Evolutionary conservation across 805 yeast genomes (phyloP).

Genomic region (Ogataea sp.): DNA sequence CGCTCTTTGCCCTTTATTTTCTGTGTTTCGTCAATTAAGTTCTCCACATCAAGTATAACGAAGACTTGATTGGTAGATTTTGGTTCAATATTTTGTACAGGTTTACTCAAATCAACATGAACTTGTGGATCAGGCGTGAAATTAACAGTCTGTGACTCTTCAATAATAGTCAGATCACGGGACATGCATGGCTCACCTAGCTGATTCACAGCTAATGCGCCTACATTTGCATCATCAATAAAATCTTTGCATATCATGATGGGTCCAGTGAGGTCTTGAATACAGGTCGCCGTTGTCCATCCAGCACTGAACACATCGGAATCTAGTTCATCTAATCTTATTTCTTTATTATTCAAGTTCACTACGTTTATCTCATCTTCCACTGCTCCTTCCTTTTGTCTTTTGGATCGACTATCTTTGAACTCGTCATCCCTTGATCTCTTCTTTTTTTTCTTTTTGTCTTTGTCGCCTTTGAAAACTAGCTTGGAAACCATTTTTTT

Average conservation of each 20-base stretch:
- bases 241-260: slow-evolving; percentile 6
- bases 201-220: neutral
- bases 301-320: slow-evolving; percentile 14
- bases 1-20: slow-evolving; percentile 1
- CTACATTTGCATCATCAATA: slow-evolving; percentile 6
- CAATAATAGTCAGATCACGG: slow-evolving; percentile 5
- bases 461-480: slow-evolving; percentile 23
- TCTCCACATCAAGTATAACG: slow-evolving; percentile 14
- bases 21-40: slow-evolving; percentile 8
- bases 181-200: neutral
- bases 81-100: slow-evolving; percentile 19
- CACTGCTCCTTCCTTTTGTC: neutral
- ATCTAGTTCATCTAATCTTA: slow-evolving; percentile 11
- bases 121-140: slow-evolving; percentile 10
- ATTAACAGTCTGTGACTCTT: slow-evolving; percentile 8
- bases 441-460: slow-evolving; percentile 9
- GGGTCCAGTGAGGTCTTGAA: slow-evolving; percentile 20
- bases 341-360: slow-evolving; percentile 15
- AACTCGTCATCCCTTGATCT: slow-evolving; percentile 1
- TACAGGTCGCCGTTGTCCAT: slow-evolving; percentile 20
- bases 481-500: slow-evolving; percentile 25
- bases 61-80: slow-evolving; percentile 18
- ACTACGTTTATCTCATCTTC: slow-evolving; percentile 9
- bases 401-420: neutral
- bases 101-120: slow-evolving; percentile 3